These are phyloP conservation scores for Euclidium syriacum DNA, from an alignment of 345 rosid species.

Conservation along the genomic window DNA sequence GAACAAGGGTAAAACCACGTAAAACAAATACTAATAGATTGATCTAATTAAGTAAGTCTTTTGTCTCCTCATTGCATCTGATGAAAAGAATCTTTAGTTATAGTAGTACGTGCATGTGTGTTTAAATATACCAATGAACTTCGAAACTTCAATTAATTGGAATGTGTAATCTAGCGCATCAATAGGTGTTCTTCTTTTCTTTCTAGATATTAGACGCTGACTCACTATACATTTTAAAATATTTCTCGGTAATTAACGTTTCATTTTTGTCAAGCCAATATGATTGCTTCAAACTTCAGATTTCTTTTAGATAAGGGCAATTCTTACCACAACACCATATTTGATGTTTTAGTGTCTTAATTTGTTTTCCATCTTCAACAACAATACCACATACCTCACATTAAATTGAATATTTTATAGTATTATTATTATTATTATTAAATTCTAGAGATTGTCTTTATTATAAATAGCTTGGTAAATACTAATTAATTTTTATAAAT, in stretches of 20 bases:
- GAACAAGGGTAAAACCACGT: too few species aligned
- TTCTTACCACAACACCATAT: too few species aligned
- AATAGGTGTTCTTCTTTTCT: conserved; percentile 9
- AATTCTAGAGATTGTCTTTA: too few species aligned
- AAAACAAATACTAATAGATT: neutral
- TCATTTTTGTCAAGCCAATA: conserved; percentile 6
- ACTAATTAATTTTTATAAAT: too few species aligned
- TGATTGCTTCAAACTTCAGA: conserved; percentile 11
- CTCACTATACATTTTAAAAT: neutral
- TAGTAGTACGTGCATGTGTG: conserved; percentile 8
- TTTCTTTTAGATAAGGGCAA: neutral
- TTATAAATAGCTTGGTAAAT: too few species aligned
- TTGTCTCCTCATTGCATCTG: neutral
- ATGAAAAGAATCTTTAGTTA: conserved; percentile 10
- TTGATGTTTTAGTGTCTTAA: too few species aligned
- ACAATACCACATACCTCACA: too few species aligned
- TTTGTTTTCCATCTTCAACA: too few species aligned
- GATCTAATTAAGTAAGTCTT: neutral
- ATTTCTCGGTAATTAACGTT: conserved; percentile 7
- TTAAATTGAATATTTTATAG: too few species aligned
- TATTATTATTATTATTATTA: too few species aligned
- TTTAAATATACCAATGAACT: conserved; percentile 15
- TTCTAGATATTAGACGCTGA: conserved; percentile 13
- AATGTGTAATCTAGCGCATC: conserved; percentile 24
- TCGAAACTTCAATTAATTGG: neutral